A percentile compares a stretch with the other conserved stretches of the same genome.
Conservation (phyloP, 805 yeast genomes). For the Candida maltosa region DNA sequence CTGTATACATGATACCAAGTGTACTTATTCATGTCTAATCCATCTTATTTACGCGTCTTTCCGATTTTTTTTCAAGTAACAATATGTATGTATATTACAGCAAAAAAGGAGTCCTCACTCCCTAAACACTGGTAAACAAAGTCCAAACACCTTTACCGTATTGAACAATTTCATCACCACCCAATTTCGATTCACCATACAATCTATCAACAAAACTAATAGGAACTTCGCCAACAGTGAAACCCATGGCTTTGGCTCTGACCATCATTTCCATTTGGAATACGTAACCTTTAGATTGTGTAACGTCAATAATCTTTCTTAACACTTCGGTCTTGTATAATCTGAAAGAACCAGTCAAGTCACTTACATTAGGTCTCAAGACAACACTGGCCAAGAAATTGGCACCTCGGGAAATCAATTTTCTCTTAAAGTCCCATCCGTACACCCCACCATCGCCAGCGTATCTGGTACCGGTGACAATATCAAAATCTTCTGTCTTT, state of each 20-base stretch:
- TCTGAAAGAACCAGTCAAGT: slow-evolving; percentile 75
- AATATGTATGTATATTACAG: too few relatives aligned
- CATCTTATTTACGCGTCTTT: too few relatives aligned
- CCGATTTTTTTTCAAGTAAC: too few relatives aligned
- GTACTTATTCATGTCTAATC: too few relatives aligned
- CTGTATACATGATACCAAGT: too few relatives aligned
- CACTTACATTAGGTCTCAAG: slow-evolving; percentile 69
- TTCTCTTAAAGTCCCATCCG: slow-evolving; percentile 82
- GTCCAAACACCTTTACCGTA: slow-evolving; percentile 76
- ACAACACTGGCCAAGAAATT: slow-evolving; percentile 71
- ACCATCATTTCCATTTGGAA: slow-evolving; percentile 91
- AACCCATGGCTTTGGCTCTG: slow-evolving; percentile 72
- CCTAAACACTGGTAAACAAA: slow-evolving; percentile 57
- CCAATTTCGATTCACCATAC: slow-evolving; percentile 75
- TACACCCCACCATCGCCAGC: slow-evolving; percentile 81
- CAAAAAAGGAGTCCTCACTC: too few relatives aligned
- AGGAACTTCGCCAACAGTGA: slow-evolving; percentile 74
- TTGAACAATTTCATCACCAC: slow-evolving; percentile 78
- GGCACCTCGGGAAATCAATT: slow-evolving; percentile 76
- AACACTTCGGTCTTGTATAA: slow-evolving; percentile 69
- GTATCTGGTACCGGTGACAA: slow-evolving; percentile 62
- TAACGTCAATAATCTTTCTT: slow-evolving; percentile 61
- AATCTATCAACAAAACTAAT: slow-evolving; percentile 75
- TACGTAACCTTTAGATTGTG: slow-evolving; percentile 75
- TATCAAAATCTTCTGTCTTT: slow-evolving; percentile 46